Conservation (phyloP, 495 filamentous ascomycete genomes). For the Penicillium waksmanii region DNA sequence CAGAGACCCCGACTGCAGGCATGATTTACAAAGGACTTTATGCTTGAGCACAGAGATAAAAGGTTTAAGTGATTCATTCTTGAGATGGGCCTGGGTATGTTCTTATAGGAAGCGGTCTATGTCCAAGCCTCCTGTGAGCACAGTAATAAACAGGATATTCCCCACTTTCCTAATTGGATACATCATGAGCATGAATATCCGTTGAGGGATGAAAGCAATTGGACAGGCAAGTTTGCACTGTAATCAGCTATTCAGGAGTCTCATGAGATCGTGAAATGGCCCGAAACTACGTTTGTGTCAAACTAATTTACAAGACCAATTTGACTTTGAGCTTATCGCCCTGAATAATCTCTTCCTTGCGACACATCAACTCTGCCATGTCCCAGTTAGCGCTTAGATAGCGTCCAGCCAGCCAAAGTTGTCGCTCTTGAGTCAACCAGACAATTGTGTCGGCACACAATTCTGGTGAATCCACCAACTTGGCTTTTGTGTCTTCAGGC, state of each 20-base stretch:
- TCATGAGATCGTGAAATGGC: not conserved
- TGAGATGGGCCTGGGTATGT: not conserved
- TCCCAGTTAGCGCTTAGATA: slow-evolving; percentile 48
- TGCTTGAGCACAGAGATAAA: not conserved
- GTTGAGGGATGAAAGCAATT: not conserved
- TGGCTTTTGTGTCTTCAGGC: slow-evolving; percentile 24
- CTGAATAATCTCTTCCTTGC: slow-evolving; percentile 47
- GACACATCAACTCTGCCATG: slow-evolving; percentile 49
- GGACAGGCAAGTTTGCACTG: not conserved
- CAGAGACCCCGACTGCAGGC: not conserved
- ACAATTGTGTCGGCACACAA: slow-evolving; percentile 42
- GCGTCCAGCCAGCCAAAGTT: slow-evolving; percentile 44
- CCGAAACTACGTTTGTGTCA: not conserved
- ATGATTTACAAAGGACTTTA: slow-evolving; percentile 3
- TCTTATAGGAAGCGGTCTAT: not conserved
- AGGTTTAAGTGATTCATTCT: not conserved
- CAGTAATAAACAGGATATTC: not conserved
- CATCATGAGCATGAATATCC: too few relatives aligned
- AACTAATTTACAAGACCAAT: slow-evolving; percentile 26
- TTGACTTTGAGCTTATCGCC: slow-evolving; percentile 49
- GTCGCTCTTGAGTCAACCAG: slow-evolving; percentile 37
- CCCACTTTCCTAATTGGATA: not conserved
- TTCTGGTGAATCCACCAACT: slow-evolving; percentile 34
- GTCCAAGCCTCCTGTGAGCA: not conserved
- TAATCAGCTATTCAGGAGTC: not conserved